Base-by-base conservation (phyloP, 1,284 basidiomycete genomes). In the Apiotrichum brassicae region DNA sequence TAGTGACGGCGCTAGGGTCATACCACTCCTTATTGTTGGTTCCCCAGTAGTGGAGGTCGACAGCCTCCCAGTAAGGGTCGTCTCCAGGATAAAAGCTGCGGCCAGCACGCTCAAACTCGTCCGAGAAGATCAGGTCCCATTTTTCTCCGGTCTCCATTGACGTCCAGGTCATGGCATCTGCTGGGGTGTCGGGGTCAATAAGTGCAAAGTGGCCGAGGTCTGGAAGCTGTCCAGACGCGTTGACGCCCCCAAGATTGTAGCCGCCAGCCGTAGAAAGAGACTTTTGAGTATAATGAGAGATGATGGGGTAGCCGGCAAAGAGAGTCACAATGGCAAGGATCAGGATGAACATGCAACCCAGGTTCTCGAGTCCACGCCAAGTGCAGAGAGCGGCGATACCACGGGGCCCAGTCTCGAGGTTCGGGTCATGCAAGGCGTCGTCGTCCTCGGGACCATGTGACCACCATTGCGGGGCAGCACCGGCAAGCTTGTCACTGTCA, bases 101-200 rank as follows among this genome's bases (percentile, higher is more conserved):
- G 7, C 88, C 91, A 24, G 85, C 83, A 6, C 64, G 74, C 44
- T 93, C 83, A 70, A 95, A 95, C 72, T 97, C 93, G 71, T 97
- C 93, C 50, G 85, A 90, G 69, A 92, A 93, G 3, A 91, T 83
- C 24, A 97, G 80, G 54, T 84, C 77, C 72, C 87, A 91, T 16
- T 77, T 70, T 47, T 82, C 76, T 3, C 87, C 86, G 60, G 64
- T 69, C 48, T 92, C 87, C 11, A 80, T 75, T n/a, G 83, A 84
- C 5, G 72, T 77, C 23, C 80, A 78, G 23, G 64, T 72, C 53
- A 68, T 66, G 7, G 76, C 86, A 23, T 75, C 75, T 18, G 69
- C 50, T 2, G 84, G 85, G 0, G 87, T 92, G 30, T 83, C 82
- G 3, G 65, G 46, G 66, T 92, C 89, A 56, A 92, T 79, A 9